Evolutionary conservation across 2,329 filamentous ascomycete species (phyloP).

Genomic region (Macrophomina phaseolina): DNA sequence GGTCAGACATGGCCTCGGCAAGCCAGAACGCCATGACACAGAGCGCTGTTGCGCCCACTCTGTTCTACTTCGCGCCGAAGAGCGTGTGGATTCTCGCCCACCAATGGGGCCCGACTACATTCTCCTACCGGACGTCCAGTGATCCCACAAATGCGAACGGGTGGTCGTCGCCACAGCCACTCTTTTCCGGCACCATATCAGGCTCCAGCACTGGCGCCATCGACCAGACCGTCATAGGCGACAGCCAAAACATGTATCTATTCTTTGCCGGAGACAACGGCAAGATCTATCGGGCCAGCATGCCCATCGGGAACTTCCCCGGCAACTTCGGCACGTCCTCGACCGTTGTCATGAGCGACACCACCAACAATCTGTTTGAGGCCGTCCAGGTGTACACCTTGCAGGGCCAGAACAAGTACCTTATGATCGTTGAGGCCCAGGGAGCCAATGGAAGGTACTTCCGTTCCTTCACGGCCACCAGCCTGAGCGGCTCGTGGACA

Average conservation of each 20-base stretch:
- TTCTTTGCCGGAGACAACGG: slow-evolving; percentile 73
- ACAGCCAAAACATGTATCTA: slow-evolving; percentile 66
- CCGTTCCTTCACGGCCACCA: slow-evolving; percentile 68
- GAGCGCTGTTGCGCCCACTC: slow-evolving; percentile 62
- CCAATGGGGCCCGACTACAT: slow-evolving; percentile 66
- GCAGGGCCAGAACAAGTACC: slow-evolving; percentile 60
- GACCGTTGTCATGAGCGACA: slow-evolving; percentile 59
- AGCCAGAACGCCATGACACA: slow-evolving; percentile 59
- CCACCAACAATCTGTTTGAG: slow-evolving; percentile 65
- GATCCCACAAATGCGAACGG: slow-evolving; percentile 63
- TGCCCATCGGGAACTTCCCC: slow-evolving; percentile 68
- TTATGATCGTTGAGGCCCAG: slow-evolving; percentile 71
- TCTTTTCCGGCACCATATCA: slow-evolving; percentile 63
- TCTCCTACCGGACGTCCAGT: slow-evolving; percentile 65
- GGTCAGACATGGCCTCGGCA: slow-evolving; percentile 57
- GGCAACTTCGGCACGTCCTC: slow-evolving; percentile 61
- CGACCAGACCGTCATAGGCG: slow-evolving; percentile 69
- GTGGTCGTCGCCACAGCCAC: slow-evolving; percentile 60
- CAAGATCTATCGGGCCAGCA: slow-evolving; percentile 67
- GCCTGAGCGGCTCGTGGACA: slow-evolving; percentile 64
- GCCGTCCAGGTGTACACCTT: slow-evolving; percentile 71
- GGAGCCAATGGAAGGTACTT: slow-evolving; percentile 66
- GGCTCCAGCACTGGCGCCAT: slow-evolving; percentile 61
- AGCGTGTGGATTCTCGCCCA: slow-evolving; percentile 68
- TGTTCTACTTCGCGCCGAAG: slow-evolving; percentile 69